Conservation (phyloP, 2,329 filamentous ascomycete species). For the Diaporthe humulicola region DNA sequence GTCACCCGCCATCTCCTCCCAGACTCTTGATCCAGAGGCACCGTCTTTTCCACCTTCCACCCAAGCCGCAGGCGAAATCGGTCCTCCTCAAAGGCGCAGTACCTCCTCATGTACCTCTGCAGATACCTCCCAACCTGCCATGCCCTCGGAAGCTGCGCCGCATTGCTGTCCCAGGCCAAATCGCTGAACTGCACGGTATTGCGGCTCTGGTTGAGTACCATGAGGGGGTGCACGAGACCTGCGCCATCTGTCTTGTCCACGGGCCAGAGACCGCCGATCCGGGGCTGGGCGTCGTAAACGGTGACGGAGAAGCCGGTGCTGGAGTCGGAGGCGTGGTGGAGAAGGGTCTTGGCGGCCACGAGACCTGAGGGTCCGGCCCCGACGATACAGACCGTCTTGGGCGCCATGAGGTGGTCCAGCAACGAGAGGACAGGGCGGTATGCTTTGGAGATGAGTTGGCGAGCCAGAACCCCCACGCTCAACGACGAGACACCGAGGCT, state of each 20-base stretch:
- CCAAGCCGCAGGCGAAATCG: conserved; percentile 62
- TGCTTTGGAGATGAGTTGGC: background rate
- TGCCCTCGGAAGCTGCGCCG: conserved; percentile 78
- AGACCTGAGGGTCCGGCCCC: conserved; percentile 78
- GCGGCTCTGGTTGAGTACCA: conserved; percentile 80
- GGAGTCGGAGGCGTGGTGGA: conserved; percentile 65
- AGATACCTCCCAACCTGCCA: conserved; percentile 84
- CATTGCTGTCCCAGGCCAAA: conserved; percentile 73
- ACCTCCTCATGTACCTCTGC: conserved; percentile 71
- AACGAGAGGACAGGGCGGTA: too few species aligned
- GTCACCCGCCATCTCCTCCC: conserved; percentile 58
- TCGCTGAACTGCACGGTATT: conserved; percentile 83
- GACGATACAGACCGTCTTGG: conserved; percentile 66
- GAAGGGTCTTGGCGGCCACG: conserved; percentile 79
- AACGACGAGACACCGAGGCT: background rate
- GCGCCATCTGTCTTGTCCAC: conserved; percentile 60
- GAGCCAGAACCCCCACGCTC: conserved; percentile 1
- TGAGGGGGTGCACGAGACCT: conserved; percentile 73
- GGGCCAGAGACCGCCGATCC: conserved; percentile 86
- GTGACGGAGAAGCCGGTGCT: conserved; percentile 71
- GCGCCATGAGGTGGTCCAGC: conserved; percentile 49
- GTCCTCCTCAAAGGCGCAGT: conserved; percentile 58
- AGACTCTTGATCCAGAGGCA: conserved; percentile 45
- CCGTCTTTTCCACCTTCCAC: conserved; percentile 58
- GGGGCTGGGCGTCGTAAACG: conserved; percentile 75